Percentiles rank a stretch among this genome's conserved stretches.
Conservation (phyloP, 192 early-diverging fungal species). For the Podila epicladia region DNA sequence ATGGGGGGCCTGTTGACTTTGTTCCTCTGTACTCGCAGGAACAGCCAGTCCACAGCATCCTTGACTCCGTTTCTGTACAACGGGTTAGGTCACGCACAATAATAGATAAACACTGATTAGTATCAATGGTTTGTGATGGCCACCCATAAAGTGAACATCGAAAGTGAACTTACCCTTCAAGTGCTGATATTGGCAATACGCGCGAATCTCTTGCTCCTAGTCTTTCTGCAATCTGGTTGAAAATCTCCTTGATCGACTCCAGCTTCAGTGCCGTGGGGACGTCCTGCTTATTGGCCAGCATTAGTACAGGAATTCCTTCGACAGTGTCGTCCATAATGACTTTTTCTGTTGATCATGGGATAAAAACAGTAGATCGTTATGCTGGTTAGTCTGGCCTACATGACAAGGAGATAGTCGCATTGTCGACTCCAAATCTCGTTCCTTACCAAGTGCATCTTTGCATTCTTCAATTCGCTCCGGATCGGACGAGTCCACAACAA, state of each 20-base stretch:
- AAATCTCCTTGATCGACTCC: conserved; percentile 89
- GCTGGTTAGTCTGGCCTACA: not conserved
- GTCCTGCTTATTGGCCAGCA: conserved; percentile 97
- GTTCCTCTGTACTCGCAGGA: conserved; percentile 84
- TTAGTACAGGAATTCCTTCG: conserved; percentile 88
- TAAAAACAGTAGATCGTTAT: not conserved
- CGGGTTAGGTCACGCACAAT: conserved; percentile 2
- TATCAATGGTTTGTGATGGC: not conserved
- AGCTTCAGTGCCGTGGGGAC: conserved; percentile 71
- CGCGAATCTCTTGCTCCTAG: conserved; percentile 88
- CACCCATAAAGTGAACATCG: conserved; percentile 2
- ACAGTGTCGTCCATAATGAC: conserved; percentile 80
- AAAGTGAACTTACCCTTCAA: conserved; percentile 74
- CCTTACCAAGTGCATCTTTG: conserved; percentile 77
- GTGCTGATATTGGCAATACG: conserved; percentile 84
- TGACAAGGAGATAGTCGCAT: no score
- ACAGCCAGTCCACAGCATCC: conserved; percentile 94
- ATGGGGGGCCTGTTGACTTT: conserved; percentile 82
- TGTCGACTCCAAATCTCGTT: not conserved
- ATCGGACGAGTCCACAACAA: conserved; percentile 92
- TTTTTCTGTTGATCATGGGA: conserved; percentile 59
- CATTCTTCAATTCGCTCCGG: conserved; percentile 83
- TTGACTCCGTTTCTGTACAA: conserved; percentile 76
- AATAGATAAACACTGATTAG: conserved; percentile 5
- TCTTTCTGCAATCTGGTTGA: conserved; percentile 86